Evolutionary conservation across 805 yeast species (phyloP).

Genomic region (Phaffomyces thermotolerans): DNA sequence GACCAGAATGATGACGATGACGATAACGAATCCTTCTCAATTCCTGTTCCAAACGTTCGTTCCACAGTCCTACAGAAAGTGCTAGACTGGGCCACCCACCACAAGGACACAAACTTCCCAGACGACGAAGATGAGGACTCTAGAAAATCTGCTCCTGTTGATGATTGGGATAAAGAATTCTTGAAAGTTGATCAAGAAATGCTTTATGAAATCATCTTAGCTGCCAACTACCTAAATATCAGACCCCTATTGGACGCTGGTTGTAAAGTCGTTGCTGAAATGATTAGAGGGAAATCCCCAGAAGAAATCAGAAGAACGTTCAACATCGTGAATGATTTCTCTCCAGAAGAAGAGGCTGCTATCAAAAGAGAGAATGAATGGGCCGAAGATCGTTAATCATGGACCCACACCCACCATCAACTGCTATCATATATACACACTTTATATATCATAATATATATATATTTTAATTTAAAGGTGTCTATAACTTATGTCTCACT

Average conservation of each 20-base stretch:
- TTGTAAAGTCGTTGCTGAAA: conserved; percentile 75
- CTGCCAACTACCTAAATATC: conserved; percentile 75
- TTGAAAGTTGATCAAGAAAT: conserved; percentile 89
- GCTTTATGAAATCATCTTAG: conserved; percentile 73
- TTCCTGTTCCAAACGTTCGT: conserved; percentile 87
- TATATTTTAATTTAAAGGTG: background rate
- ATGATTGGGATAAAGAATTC: conserved; percentile 93
- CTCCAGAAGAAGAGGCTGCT: conserved; percentile 84
- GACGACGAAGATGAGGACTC: conserved; percentile 81
- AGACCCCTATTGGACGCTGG: conserved; percentile 72
- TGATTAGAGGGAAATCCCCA: conserved; percentile 75
- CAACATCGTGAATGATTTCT: conserved; percentile 75
- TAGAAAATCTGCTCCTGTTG: conserved; percentile 84
- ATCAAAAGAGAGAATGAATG: conserved; percentile 83
- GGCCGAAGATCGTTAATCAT: conserved; percentile 83
- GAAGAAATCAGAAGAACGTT: conserved; percentile 76
- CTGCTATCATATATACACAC: no score
- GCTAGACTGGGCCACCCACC: conserved; percentile 96
- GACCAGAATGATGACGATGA: conserved; percentile 26
- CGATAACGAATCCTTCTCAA: conserved; percentile 61
- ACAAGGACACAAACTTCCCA: conserved; percentile 70
- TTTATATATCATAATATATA: no score
- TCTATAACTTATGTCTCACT: no score
- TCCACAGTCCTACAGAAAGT: conserved; percentile 83
- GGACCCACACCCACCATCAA: no score